These are phyloP conservation scores for Debaryomycetaceae sp. DNA, from an alignment of 1,139 yeast species.

Conservation along the genomic window DNA sequence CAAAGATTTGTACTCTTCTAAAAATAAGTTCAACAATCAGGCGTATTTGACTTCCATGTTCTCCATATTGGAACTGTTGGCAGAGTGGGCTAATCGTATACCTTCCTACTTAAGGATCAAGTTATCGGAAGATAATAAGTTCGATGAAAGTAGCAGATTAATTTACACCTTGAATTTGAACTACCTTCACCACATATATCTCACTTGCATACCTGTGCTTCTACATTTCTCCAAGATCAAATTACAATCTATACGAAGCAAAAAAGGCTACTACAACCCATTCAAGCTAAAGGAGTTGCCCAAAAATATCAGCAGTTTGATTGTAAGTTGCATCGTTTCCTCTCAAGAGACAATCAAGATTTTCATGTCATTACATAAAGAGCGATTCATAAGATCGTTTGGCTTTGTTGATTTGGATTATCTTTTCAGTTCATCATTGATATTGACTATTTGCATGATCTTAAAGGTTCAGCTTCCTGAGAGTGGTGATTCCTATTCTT, in stretches of 20 bases:
- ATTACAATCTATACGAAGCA: conserved; percentile 10
- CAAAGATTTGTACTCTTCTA: conserved; percentile 16
- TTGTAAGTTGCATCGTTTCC: conserved; percentile 19
- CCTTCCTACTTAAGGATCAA: conserved; percentile 17
- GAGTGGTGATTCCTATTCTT: conserved; percentile 8
- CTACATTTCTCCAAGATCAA: conserved; percentile 20
- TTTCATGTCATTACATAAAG: conserved; percentile 19
- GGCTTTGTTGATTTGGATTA: conserved; percentile 29
- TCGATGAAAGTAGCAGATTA: conserved; percentile 15
- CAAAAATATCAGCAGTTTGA: conserved; percentile 17
- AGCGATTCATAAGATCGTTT: conserved; percentile 16
- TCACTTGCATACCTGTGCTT: conserved; percentile 25
- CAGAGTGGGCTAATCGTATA: conserved; percentile 19
- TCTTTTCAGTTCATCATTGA: conserved; percentile 18
- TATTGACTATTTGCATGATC: conserved; percentile 21
- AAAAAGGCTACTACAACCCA: not conserved
- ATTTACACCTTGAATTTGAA: conserved; percentile 26
- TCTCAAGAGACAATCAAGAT: conserved; percentile 23
- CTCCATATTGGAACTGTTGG: conserved; percentile 15
- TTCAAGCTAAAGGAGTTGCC: conserved; percentile 13
- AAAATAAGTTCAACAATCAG: conserved; percentile 15
- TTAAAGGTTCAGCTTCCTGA: conserved; percentile 11
- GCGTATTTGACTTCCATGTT: conserved; percentile 15
- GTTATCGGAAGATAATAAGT: conserved; percentile 8
- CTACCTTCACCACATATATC: conserved; percentile 26